Evolutionary conservation across 768 basidiomycete species (phyloP), one percentile per base, ranked within the genome.

Genomic region (Hypholoma sublateritium): DNA sequence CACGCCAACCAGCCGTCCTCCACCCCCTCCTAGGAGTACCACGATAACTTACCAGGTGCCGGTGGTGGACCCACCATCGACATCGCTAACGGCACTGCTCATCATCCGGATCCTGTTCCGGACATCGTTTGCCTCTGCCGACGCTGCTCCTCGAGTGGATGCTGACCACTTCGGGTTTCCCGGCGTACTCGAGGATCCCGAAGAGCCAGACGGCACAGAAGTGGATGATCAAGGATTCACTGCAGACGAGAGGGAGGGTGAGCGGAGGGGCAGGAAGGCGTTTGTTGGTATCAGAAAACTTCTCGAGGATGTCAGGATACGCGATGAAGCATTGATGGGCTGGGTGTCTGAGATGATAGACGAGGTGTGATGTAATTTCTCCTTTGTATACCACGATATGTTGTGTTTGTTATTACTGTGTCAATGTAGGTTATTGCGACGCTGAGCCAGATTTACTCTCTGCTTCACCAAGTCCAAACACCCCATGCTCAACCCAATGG

Each of bases 81-180:
- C 80, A 50, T 86, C 93, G 4, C 81, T 95, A 34, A 89, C 91
- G 0, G 88, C 94, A 2, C 74, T 95, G 14, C 81, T 95, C 21
- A 84, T 91, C 58, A 81, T 95, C 46, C 89, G 95, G 8, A 86
- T 93, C 56, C 78, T 96, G 17, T 95, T 92, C 69, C 81, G 91
- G 44, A 82, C 85, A 4, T 84, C 93, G 1, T 92, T 93, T 64
- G 86, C 87, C 17, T 83, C 88, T 5, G 75, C 78, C 7, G 90
- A 91, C 60, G 76, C 72, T 44, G 81, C 81, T 0, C 89, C 90
- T 32, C 80, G 89, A 24, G 86, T 79, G 2, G 88, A 91, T 65
- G 88, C 82, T 19, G 92, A 95, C 56, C 89, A 91, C 60, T 96
- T 95, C 70, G 94, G 94, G 0, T 92, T 96, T 69, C 95, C 95